phyloP scores from a whole-genome alignment of 371 early-diverging fungal genomes.

The Umbelopsis sp. region DNA sequence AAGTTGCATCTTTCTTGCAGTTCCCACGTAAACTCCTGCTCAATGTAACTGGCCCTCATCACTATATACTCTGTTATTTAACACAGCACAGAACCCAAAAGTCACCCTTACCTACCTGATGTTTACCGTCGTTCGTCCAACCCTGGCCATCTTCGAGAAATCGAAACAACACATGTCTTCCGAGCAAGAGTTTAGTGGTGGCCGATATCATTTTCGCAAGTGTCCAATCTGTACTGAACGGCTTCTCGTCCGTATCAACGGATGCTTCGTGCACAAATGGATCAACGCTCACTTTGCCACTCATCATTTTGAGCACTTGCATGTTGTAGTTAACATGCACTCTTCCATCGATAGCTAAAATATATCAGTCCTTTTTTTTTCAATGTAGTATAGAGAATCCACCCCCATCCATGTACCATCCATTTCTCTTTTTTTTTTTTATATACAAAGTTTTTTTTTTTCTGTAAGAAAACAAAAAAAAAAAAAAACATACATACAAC shows the following conservation, averaged over 20 bases:
- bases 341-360: constrained; percentile 16
- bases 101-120: neutral
- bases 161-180: neutral
- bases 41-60: neutral
- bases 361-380: neutral
- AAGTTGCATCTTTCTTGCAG: neutral
- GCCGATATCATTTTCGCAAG: constrained; percentile 39
- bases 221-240: constrained; percentile 56
- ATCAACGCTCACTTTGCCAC: constrained; percentile 50
- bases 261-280: constrained; percentile 53
- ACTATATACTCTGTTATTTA: neutral
- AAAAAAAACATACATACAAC: neutral
- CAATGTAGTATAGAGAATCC: constrained; percentile 8
- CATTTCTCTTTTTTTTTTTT: neutral
- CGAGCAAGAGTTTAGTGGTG: constrained; percentile 5
- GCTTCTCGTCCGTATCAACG: constrained; percentile 50
- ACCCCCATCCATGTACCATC: constrained; percentile 4
- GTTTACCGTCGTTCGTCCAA: constrained; percentile 5
- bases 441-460: no score
- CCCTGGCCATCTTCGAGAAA: constrained; percentile 3
- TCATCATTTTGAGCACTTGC: constrained; percentile 52
- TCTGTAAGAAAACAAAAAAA: no score
- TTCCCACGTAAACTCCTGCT: constrained; percentile 2
- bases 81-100: neutral
- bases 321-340: constrained; percentile 53